These are phyloP conservation scores for Chrysosporium keratinophilum DNA, from an alignment of 2,329 filamentous ascomycete species.

Conservation along the genomic window DNA sequence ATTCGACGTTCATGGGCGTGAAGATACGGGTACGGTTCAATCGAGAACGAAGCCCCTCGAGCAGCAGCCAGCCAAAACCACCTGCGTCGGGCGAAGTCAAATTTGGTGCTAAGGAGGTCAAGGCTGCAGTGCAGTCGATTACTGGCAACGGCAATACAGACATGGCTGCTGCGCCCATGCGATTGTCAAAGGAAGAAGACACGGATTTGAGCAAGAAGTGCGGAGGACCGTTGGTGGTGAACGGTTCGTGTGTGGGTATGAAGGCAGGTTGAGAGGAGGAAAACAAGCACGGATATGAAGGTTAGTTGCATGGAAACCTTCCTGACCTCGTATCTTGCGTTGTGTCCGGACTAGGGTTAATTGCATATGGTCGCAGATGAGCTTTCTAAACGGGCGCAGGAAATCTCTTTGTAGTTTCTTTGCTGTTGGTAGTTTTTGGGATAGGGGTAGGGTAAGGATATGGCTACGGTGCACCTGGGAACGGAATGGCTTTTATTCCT, in stretches of 20 bases:
- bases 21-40: constrained; percentile 29
- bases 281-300: constrained; percentile 10
- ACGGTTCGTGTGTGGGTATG: constrained; percentile 24
- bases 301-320: constrained; percentile 1
- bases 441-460: background rate
- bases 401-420: constrained; percentile 11
- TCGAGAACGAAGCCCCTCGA: constrained; percentile 16
- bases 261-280: constrained; percentile 12
- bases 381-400: constrained; percentile 8
- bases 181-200: constrained; percentile 6
- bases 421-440: background rate
- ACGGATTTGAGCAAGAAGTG: constrained; percentile 15
- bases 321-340: background rate
- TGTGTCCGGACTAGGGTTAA: background rate
- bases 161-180: background rate
- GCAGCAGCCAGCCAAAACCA: constrained; percentile 6
- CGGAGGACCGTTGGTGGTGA: constrained; percentile 27
- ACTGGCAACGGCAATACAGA: background rate
- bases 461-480: background rate
- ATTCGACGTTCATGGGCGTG: constrained; percentile 25
- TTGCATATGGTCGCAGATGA: constrained; percentile 1
- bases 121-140: background rate
- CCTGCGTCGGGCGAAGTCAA: background rate
- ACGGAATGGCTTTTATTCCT: background rate
- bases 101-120: background rate